These are phyloP conservation scores for Podospora pseudopauciseta DNA, from an alignment of 495 filamentous ascomycete species.

Conservation along the genomic window DNA sequence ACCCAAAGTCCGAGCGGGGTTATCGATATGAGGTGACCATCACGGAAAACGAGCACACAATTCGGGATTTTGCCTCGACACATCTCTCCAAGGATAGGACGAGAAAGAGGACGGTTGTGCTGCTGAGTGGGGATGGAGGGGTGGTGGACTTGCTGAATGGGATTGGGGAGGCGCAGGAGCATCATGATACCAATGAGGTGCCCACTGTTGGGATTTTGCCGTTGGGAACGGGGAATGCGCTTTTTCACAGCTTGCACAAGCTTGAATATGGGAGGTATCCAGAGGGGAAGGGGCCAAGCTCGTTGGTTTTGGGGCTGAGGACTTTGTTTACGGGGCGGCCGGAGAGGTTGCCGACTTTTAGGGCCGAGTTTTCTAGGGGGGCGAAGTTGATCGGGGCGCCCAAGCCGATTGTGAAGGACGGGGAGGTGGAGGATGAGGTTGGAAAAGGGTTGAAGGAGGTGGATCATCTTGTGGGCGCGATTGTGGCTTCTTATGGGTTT, in stretches of 20 bases:
- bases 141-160: slow-evolving; percentile 72
- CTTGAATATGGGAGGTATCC: slow-evolving; percentile 19
- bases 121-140: slow-evolving; percentile 85
- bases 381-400: slow-evolving; percentile 52
- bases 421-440: neutral
- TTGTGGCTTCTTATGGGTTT: slow-evolving; percentile 83
- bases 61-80: slow-evolving; percentile 56
- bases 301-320: slow-evolving; percentile 49
- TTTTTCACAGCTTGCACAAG: slow-evolving; percentile 65
- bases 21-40: slow-evolving; percentile 55
- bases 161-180: slow-evolving; percentile 18
- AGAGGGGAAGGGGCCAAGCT: slow-evolving; percentile 20
- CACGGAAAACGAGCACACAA: slow-evolving; percentile 47
- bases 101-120: slow-evolving; percentile 52
- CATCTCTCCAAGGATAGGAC: slow-evolving; percentile 40
- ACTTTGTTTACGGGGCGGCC: slow-evolving; percentile 54
- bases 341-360: slow-evolving; percentile 52
- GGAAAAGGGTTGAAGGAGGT: slow-evolving; percentile 2
- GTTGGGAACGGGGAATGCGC: slow-evolving; percentile 85
- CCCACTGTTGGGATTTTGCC: slow-evolving; percentile 61
- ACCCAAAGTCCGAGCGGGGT: neutral
- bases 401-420: slow-evolving; percentile 10
- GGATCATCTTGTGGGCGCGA: slow-evolving; percentile 61
- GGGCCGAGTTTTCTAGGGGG: slow-evolving; percentile 62
- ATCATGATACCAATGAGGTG: neutral